These are phyloP conservation scores for Akebia trifoliata DNA, from an alignment of 164 flowering plant genomes.

Conservation along the genomic window DNA sequence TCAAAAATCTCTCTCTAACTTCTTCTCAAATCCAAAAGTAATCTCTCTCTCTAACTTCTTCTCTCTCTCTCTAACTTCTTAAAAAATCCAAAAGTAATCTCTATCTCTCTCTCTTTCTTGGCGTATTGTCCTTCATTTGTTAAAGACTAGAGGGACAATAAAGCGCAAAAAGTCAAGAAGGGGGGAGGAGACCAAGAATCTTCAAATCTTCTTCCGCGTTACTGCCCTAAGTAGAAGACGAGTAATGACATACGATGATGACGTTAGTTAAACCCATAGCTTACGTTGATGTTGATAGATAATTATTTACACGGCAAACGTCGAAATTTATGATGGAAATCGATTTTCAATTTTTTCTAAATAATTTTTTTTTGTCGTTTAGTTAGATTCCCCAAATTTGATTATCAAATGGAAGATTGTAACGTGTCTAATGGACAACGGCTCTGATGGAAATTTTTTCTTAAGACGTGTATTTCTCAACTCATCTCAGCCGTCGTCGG, in stretches of 20 bases:
- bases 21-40: background rate
- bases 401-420: no score
- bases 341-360: no score
- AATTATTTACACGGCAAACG: no score
- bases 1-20: no score
- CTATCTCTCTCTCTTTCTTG: background rate
- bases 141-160: background rate
- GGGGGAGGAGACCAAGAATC: slow-evolving; percentile 10
- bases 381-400: no score
- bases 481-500: no score
- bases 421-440: no score
- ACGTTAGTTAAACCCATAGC: background rate
- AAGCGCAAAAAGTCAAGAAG: background rate
- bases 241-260: background rate
- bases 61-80: no score
- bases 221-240: background rate
- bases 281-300: slow-evolving; percentile 2
- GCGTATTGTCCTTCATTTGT: background rate
- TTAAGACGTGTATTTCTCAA: no score
- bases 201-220: slow-evolving; percentile 32
- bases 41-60: background rate
- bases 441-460: no score
- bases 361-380: no score
- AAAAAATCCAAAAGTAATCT: background rate
- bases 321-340: no score